A percentile compares a stretch with the other conserved stretches of the same genome.
phyloP scores from a whole-genome alignment of 2,329 filamentous ascomycete genomes.

The Mollisiaceae sp. region DNA sequence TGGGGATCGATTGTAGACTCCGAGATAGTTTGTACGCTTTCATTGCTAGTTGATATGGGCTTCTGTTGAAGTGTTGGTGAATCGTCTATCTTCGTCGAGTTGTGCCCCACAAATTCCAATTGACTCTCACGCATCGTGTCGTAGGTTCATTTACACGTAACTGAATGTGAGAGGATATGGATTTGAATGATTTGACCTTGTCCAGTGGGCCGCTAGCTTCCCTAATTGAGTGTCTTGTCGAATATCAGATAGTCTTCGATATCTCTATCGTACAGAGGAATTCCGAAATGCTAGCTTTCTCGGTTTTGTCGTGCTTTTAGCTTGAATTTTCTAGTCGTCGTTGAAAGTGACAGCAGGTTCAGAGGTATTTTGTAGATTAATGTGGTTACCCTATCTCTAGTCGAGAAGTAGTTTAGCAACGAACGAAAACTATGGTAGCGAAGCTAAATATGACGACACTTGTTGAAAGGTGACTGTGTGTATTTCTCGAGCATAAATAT shows the following conservation, averaged over 20 bases:
- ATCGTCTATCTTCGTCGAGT: neutral
- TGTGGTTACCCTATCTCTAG: neutral
- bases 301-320: too few species aligned
- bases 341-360: too few species aligned
- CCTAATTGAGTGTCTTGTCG: too few species aligned
- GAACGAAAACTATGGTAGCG: neutral
- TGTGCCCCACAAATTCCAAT: neutral
- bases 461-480: too few species aligned
- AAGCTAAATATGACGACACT: neutral
- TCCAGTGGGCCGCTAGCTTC: neutral
- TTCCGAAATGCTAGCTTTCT: too few species aligned
- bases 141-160: neutral
- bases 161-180: neutral
- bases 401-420: neutral
- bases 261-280: too few species aligned
- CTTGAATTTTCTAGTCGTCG: too few species aligned
- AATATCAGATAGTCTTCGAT: too few species aligned
- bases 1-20: neutral
- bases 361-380: too few species aligned
- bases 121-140: neutral
- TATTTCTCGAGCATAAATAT: too few species aligned
- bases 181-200: neutral
- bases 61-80: neutral
- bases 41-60: neutral
- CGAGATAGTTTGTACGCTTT: neutral